Evolutionary conservation across 2,329 filamentous ascomycete species (phyloP).

Genomic region (Botrytis porri): DNA sequence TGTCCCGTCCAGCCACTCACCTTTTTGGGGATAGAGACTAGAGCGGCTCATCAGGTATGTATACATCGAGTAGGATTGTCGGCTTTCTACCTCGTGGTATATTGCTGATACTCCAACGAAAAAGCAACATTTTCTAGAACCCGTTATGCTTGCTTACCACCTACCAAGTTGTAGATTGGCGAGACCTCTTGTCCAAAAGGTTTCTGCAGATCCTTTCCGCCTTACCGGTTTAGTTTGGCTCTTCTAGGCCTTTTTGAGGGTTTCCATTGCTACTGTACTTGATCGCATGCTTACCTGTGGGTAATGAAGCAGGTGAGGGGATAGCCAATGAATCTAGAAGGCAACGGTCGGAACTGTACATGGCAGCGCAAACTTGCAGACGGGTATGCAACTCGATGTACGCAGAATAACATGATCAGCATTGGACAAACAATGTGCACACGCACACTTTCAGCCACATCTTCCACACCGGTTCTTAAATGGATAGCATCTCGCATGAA

Average conservation of each 20-base stretch:
- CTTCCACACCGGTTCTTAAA: slow-evolving; percentile 17
- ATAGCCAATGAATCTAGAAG: slow-evolving; percentile 9
- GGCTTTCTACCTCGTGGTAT: slow-evolving; percentile 15
- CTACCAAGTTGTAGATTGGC: slow-evolving; percentile 21
- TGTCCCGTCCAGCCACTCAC: neutral
- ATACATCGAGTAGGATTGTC: slow-evolving; percentile 8
- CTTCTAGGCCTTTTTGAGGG: slow-evolving; percentile 16
- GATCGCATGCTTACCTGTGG: slow-evolving; percentile 8
- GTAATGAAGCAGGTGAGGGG: neutral
- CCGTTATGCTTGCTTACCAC: slow-evolving; percentile 17
- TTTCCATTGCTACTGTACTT: slow-evolving; percentile 13
- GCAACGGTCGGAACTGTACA: slow-evolving; percentile 13
- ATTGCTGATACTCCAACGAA: slow-evolving; percentile 10
- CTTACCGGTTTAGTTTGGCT: slow-evolving; percentile 19
- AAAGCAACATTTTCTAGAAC: slow-evolving; percentile 12
- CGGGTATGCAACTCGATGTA: slow-evolving; percentile 6
- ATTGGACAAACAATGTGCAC: neutral
- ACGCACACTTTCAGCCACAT: slow-evolving; percentile 1
- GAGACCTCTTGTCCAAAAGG: slow-evolving; percentile 16
- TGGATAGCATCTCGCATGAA: slow-evolving; percentile 12
- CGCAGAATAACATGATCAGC: slow-evolving; percentile 13
- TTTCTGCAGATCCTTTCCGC: slow-evolving; percentile 19
- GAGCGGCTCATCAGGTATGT: slow-evolving; percentile 12
- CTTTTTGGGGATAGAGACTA: neutral
- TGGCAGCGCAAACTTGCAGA: slow-evolving; percentile 19